Conservation (phyloP, 2,329 filamentous ascomycete genomes). For the Cladosporium sp. region DNA sequence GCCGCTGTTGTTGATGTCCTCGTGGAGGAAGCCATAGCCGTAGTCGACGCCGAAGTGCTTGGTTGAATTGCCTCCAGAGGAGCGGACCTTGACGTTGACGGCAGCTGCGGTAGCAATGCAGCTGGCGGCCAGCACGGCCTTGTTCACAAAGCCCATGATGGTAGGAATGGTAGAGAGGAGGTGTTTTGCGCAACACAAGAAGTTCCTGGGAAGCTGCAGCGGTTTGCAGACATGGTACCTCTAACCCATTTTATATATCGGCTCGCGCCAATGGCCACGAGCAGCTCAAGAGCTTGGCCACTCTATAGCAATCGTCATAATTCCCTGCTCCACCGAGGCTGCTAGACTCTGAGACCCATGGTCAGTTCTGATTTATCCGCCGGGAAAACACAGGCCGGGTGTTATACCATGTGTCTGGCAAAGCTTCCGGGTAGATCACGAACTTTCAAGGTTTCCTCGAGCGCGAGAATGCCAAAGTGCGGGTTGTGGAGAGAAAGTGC, state of each 20-base stretch:
- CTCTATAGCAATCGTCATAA: slow-evolving; percentile 7
- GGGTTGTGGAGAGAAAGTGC: background rate
- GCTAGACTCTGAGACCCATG: slow-evolving; percentile 5
- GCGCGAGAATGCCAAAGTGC: background rate
- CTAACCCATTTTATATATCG: slow-evolving; percentile 11
- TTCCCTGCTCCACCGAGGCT: slow-evolving; percentile 8
- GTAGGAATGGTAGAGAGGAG: background rate
- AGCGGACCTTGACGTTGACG: slow-evolving; percentile 29
- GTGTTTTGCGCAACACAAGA: background rate
- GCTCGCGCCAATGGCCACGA: slow-evolving; percentile 10
- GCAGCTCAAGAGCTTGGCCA: slow-evolving; percentile 11
- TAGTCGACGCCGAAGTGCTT: slow-evolving; percentile 16
- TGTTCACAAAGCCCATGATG: slow-evolving; percentile 17
- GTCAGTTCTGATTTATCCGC: slow-evolving; percentile 12
- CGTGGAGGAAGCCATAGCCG: slow-evolving; percentile 19
- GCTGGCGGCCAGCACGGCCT: slow-evolving; percentile 21
- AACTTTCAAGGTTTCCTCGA: background rate
- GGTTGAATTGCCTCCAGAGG: slow-evolving; percentile 26
- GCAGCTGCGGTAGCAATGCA: slow-evolving; percentile 21
- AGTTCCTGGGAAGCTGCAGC: slow-evolving; percentile 3
- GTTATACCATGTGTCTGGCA: slow-evolving; percentile 12
- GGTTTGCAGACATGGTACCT: background rate
- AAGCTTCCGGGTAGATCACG: slow-evolving; percentile 10
- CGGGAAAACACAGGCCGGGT: slow-evolving; percentile 17
- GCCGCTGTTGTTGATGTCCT: slow-evolving; percentile 57